Base-by-base conservation (phyloP, 306 rosid species). In the Rosa persica region DNA sequence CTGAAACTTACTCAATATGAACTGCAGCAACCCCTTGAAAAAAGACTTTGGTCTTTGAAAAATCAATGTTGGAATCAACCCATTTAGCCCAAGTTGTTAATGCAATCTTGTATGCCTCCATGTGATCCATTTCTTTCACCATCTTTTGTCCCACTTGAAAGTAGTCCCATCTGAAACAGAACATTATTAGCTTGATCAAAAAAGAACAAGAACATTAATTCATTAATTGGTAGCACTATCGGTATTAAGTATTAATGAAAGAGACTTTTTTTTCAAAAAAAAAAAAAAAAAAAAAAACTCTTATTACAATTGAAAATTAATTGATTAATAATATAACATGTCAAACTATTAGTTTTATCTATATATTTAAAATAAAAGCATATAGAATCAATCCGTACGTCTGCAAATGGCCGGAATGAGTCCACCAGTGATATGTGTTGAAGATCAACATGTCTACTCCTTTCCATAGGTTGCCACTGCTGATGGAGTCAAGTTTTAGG, bases 391-490 rank as follows among this genome's bases (percentile, higher is more conserved):
- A 39, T 39, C 42, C 49, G 22, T 85, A 90, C 96, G 84, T 77
- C 75, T 70, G 80, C 81, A 73, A 48, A 0, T 38, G 9, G 38
- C 90, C 88, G 3, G 55, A 66, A 74, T 90, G 96, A 44, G 82
- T 83, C 97, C 96, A 93, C 97, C 96, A 90, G 74, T 93, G 97
- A 25, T 72, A 89, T 75, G 87, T 83, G 85, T 90, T 93, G 92
- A 93, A 90, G 74, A 90, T 89, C 82, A 93, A 64, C 39, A 76
- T 81, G 85, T 93, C 96, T 5, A 64, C 80, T 42, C 77, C 88
- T 76, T 80, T 84, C 97, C 97, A 93, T 57, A 27, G 49, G 12
- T 80, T 9, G 75, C 83, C 89, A 3, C 64, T 60, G 22, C 16
- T 74, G 57, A 90, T 86, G 64, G 97, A 83, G 4, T 89, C 92